Percentiles rank a stretch among this genome's conserved stretches.
phyloP scores from a whole-genome alignment of 495 filamentous ascomycete genomes.

The Daldinia vernicosa region DNA sequence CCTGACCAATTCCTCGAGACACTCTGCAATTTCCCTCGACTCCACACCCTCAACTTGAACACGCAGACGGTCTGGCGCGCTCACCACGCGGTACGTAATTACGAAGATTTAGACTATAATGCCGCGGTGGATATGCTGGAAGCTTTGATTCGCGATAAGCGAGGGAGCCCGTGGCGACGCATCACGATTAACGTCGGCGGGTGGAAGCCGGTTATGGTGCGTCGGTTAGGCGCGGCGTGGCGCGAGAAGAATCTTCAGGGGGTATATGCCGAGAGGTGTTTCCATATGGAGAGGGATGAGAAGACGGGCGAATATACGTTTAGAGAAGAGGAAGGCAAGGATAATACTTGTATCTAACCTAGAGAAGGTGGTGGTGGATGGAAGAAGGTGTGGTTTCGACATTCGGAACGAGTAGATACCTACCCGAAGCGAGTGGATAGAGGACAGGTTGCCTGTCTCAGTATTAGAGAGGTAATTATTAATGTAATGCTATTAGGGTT shows the following conservation, averaged over 20 bases:
- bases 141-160: constrained; percentile 19
- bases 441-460: neutral
- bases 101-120: constrained; percentile 14
- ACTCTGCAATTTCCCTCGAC: constrained; percentile 29
- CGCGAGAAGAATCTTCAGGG: constrained; percentile 28
- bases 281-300: constrained; percentile 25
- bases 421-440: neutral
- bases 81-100: neutral
- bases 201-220: constrained; percentile 45
- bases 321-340: constrained; percentile 25
- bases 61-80: constrained; percentile 42
- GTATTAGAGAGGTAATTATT: neutral
- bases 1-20: constrained; percentile 23
- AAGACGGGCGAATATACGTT: constrained; percentile 7
- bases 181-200: constrained; percentile 46
- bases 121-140: constrained; percentile 14
- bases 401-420: neutral
- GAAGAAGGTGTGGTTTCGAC: neutral
- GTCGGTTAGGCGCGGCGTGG: constrained; percentile 41
- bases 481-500: neutral
- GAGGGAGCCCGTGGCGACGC: constrained; percentile 21
- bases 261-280: constrained; percentile 46
- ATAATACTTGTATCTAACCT: constrained; percentile 1
- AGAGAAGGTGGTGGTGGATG: neutral
- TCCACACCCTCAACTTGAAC: constrained; percentile 40